Conservation (phyloP, 169 alveolate genomes). For the Sarcocystis neurona region DNA sequence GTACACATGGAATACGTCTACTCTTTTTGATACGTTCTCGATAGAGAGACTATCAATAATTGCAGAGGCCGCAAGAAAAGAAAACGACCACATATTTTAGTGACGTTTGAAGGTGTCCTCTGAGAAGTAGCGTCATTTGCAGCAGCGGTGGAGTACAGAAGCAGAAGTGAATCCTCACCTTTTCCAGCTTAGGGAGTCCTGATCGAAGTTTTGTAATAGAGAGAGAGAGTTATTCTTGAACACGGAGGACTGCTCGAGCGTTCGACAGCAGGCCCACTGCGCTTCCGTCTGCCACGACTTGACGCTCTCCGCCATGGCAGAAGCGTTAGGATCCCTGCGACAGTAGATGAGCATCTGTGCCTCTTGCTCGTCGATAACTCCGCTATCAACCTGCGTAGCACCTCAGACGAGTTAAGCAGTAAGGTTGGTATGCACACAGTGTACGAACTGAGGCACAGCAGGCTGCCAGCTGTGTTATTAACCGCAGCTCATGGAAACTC, state of each 20-base stretch:
- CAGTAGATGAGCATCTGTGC: slow-evolving; percentile 84
- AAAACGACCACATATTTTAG: no score
- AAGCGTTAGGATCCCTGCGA: slow-evolving; percentile 87
- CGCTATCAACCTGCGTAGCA: slow-evolving; percentile 48
- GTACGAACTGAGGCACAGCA: background rate
- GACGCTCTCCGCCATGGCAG: slow-evolving; percentile 86
- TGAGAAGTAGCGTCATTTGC: no score
- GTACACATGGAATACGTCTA: no score
- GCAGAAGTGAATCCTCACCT: slow-evolving; percentile 13
- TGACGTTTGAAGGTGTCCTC: no score
- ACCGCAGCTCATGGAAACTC: no score
- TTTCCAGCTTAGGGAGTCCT: slow-evolving; percentile 76
- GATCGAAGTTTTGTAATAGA: slow-evolving; percentile 72
- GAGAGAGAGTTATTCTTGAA: slow-evolving; percentile 69
- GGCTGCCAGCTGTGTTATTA: no score
- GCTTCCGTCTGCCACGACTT: slow-evolving; percentile 85
- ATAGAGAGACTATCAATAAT: no score
- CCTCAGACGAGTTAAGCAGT: background rate
- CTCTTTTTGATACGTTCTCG: no score
- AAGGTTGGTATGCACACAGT: background rate
- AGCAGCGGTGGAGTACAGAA: no score
- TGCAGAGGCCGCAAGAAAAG: no score
- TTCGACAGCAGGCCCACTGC: slow-evolving; percentile 78
- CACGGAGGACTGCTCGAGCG: slow-evolving; percentile 67
- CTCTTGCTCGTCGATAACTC: slow-evolving; percentile 75